A percentile compares a stretch with the other conserved stretches of the same genome.
Evolutionary conservation across 768 basidiomycete genomes (phyloP).

Genomic region (Dictyophora rubrovolvata): DNA sequence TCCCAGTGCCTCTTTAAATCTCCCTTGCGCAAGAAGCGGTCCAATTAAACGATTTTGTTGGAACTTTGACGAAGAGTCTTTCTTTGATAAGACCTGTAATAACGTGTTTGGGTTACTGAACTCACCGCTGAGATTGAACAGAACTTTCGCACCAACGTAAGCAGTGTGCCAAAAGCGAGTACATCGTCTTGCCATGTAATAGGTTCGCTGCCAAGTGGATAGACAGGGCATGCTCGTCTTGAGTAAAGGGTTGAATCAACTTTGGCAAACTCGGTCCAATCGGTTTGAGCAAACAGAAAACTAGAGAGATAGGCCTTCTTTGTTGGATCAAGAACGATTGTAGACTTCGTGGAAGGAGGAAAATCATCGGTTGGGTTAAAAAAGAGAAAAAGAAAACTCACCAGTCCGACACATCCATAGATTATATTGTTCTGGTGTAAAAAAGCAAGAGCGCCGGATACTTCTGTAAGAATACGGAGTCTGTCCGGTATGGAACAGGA

Average conservation of each 20-base stretch:
- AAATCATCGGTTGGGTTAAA: not conserved
- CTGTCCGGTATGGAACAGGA: slow-evolving; percentile 31
- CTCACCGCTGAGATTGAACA: not conserved
- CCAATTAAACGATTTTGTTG: not conserved
- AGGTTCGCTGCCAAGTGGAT: not conserved
- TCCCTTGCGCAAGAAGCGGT: not conserved
- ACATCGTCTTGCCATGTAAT: not conserved
- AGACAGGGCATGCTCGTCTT: not conserved
- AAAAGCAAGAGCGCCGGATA: not conserved
- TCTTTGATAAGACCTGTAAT: not conserved
- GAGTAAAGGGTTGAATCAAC: not conserved
- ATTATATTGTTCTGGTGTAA: not conserved
- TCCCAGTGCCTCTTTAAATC: not conserved
- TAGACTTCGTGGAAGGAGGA: not conserved
- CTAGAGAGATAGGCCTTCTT: slow-evolving; percentile 8
- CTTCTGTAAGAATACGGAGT: slow-evolving; percentile 32
- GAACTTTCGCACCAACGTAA: not conserved
- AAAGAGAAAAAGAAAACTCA: not conserved
- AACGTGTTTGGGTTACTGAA: not conserved
- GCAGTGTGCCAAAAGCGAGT: slow-evolving; percentile 1
- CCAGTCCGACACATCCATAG: not conserved
- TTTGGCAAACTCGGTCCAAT: not conserved
- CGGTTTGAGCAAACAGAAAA: not conserved
- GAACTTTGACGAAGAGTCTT: not conserved
- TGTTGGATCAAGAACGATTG: not conserved